A percentile compares a stretch with the other conserved stretches of the same genome.
phyloP scores from a whole-genome alignment of 2,329 filamentous ascomycete species.

The Leptographium radiaticola region DNA sequence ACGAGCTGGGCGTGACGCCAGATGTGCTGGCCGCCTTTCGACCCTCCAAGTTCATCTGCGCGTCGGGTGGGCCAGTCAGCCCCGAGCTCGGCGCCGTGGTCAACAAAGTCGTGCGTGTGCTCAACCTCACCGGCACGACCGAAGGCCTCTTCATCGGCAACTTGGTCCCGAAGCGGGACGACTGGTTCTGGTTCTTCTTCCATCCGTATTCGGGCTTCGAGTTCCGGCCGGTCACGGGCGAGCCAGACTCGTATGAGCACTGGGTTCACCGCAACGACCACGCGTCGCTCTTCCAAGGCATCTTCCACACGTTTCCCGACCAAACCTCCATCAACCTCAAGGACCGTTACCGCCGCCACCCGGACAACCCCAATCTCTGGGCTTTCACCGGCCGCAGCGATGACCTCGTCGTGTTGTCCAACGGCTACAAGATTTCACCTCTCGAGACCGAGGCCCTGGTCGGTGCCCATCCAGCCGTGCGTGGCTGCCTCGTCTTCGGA shows the following conservation, averaged over 20 bases:
- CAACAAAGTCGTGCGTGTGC: constrained; percentile 1
- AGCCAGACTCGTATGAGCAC: constrained; percentile 23
- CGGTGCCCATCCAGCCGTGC: constrained; percentile 23
- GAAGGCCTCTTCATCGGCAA: constrained; percentile 3
- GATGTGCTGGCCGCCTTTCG: constrained; percentile 14
- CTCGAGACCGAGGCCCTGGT: constrained; percentile 29
- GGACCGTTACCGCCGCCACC: constrained; percentile 30
- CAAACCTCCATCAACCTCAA: constrained; percentile 27
- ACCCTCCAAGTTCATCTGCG: constrained; percentile 17
- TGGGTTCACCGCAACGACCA: constrained; percentile 22
- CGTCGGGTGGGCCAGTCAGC: constrained; percentile 1
- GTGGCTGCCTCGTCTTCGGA: constrained; percentile 32
- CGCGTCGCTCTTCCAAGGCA: constrained; percentile 22
- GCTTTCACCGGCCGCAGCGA: constrained; percentile 23
- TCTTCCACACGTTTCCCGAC: constrained; percentile 29
- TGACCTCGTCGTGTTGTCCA: constrained; percentile 35
- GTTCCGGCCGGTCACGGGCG: constrained; percentile 12
- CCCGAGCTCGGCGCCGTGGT: not conserved
- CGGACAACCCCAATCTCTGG: constrained; percentile 24
- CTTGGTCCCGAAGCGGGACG: not conserved
- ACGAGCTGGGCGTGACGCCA: constrained; percentile 26
- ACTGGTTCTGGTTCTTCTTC: constrained; percentile 20
- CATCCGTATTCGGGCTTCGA: constrained; percentile 20
- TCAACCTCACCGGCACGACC: constrained; percentile 2
- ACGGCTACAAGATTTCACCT: constrained; percentile 38